Evolutionary conservation across 75 land plant species (phyloP).

Genomic region (Cupressus sempervirens): DNA sequence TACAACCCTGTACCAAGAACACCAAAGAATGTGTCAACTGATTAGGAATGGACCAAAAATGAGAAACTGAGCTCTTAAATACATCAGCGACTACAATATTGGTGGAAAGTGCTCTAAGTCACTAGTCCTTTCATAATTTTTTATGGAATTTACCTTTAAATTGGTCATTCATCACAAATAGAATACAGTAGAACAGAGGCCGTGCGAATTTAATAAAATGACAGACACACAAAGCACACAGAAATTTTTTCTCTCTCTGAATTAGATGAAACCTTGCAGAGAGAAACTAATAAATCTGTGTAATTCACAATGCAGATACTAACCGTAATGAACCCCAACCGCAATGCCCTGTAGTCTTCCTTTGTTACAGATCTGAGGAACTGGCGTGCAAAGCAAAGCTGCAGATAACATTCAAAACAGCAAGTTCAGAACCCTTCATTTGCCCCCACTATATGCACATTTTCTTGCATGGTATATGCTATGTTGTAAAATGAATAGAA

Average conservation of each 20-base stretch:
- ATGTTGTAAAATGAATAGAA: neutral
- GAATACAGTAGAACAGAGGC: neutral
- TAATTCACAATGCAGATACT: slow-evolving; percentile 15
- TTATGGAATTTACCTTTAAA: neutral
- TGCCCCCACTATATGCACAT: neutral
- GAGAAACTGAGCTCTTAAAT: neutral
- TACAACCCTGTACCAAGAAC: neutral
- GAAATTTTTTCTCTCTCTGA: neutral
- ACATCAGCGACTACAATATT: neutral
- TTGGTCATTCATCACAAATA: neutral
- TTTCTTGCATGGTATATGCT: neutral
- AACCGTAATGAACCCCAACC: slow-evolving; percentile 77
- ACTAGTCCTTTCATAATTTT: neutral
- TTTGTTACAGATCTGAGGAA: slow-evolving; percentile 56
- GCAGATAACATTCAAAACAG: neutral
- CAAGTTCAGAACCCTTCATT: neutral
- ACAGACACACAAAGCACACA: neutral
- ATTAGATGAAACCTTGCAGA: neutral
- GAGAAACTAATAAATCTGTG: neutral
- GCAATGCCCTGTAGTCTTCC: slow-evolving; percentile 73
- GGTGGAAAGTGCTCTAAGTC: neutral
- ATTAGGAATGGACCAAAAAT: neutral
- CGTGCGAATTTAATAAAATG: neutral
- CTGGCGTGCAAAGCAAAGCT: slow-evolving; percentile 82
- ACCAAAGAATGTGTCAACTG: neutral